Conservation (phyloP, 345 rosid species). For the Eucalyptus coolabah region DNA sequence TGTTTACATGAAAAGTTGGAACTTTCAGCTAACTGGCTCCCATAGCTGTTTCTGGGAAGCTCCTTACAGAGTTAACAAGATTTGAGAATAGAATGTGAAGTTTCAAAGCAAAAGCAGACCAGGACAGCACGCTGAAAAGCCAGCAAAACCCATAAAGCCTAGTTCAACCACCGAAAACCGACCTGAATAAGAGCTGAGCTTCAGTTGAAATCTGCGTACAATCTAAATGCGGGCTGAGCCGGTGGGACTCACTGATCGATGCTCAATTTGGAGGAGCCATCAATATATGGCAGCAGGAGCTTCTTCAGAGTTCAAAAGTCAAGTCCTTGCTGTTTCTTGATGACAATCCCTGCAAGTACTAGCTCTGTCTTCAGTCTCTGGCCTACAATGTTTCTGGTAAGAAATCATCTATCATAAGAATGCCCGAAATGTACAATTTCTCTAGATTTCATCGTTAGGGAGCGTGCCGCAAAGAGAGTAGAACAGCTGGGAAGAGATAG, state of each 20-base stretch:
- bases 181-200: not conserved
- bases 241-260: not conserved
- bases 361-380: not conserved
- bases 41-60: not conserved
- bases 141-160: not conserved
- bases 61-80: not conserved
- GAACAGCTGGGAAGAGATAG: constrained; percentile 4
- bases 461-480: not conserved
- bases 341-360: not conserved
- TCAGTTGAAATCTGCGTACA: not conserved
- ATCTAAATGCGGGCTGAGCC: not conserved
- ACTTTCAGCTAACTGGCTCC: not conserved
- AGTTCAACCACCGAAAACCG: not conserved
- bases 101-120: not conserved
- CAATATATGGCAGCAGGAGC: not conserved
- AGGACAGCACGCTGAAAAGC: not conserved
- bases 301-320: not conserved
- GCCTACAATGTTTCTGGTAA: not conserved
- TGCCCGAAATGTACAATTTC: not conserved
- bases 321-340: not conserved
- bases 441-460: not conserved
- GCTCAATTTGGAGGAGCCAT: not conserved
- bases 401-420: not conserved
- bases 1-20: not conserved
- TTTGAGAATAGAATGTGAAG: not conserved